Conservation (phyloP, 2,329 filamentous ascomycete genomes). For the Verticillium klebahnii region DNA sequence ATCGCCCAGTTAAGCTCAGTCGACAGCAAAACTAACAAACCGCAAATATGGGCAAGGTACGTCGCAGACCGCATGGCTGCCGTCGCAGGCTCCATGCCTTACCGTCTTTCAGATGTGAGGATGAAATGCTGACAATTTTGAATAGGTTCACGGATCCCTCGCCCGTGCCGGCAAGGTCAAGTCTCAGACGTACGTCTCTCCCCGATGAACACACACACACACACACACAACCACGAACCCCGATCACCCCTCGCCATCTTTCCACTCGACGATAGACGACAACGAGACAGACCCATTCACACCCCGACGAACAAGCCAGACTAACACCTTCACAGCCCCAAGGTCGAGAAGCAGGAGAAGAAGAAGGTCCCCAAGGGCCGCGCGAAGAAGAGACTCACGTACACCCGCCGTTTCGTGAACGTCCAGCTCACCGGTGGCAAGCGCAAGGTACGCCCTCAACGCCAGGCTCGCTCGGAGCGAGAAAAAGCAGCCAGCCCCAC, state of each 20-base stretch:
- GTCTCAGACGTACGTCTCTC: conserved; percentile 76
- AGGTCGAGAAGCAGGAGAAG: conserved; percentile 93
- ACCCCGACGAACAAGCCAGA: background rate
- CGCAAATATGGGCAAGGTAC: conserved; percentile 30
- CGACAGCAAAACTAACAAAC: conserved; percentile 14
- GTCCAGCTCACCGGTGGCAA: conserved; percentile 96
- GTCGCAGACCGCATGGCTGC: background rate
- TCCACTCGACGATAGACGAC: background rate
- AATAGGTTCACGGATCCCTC: conserved; percentile 79
- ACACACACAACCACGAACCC: background rate
- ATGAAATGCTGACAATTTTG: conserved; percentile 1
- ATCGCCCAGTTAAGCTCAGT: conserved; percentile 1
- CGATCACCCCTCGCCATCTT: background rate
- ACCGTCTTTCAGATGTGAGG: background rate
- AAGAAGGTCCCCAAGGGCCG: conserved; percentile 95
- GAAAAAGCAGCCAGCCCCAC: background rate
- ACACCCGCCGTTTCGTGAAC: conserved; percentile 98
- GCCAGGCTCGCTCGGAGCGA: background rate
- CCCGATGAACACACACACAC: background rate
- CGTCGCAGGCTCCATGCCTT: background rate
- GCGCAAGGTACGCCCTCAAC: conserved; percentile 68
- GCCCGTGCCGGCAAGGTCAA: conserved; percentile 97
- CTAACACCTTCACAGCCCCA: conserved; percentile 7
- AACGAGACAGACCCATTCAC: background rate
- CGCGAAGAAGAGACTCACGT: conserved; percentile 93